Percentiles rank a stretch among this genome's conserved stretches.
These are phyloP conservation scores for Cytospora schulzeri DNA, from an alignment of 2,329 filamentous ascomycete genomes.

Conservation along the genomic window DNA sequence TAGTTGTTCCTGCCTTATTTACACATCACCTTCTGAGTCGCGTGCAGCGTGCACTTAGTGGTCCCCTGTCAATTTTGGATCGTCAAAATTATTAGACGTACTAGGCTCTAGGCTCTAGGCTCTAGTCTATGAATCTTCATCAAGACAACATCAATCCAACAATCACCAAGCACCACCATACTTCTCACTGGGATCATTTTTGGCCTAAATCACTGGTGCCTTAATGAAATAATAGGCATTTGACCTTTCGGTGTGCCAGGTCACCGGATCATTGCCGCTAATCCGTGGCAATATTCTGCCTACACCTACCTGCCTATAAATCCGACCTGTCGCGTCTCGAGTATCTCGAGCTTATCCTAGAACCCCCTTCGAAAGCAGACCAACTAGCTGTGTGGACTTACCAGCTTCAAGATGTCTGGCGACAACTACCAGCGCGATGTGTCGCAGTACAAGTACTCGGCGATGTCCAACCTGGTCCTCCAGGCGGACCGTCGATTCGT, in stretches of 20 bases:
- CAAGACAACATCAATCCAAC: not conserved
- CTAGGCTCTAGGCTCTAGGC: not conserved
- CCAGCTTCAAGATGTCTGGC: conserved; percentile 61
- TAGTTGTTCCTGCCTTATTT: not conserved
- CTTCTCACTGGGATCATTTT: not conserved
- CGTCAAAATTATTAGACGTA: not conserved
- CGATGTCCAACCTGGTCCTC: conserved; percentile 99
- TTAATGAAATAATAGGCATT: conserved; percentile 26
- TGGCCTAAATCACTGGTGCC: conserved; percentile 3
- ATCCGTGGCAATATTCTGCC: conserved; percentile 12
- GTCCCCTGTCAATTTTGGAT: conserved; percentile 25
- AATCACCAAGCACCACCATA: not conserved
- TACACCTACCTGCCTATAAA: conserved; percentile 11
- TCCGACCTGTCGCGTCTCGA: conserved; percentile 16
- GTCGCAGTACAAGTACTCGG: conserved; percentile 98
- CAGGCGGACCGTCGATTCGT: conserved; percentile 98
- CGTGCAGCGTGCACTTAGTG: conserved; percentile 32
- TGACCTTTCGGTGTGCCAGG: conserved; percentile 21
- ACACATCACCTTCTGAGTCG: not conserved
- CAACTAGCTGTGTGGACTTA: not conserved
- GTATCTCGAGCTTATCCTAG: conserved; percentile 2
- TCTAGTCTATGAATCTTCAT: not conserved
- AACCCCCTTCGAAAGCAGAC: not conserved
- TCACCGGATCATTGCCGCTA: conserved; percentile 17
- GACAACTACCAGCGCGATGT: conserved; percentile 74